Percentiles rank a stretch among this genome's conserved stretches.
These are phyloP conservation scores for Dothiorella sarmentorum DNA, from an alignment of 2,329 filamentous ascomycete genomes.

Conservation along the genomic window DNA sequence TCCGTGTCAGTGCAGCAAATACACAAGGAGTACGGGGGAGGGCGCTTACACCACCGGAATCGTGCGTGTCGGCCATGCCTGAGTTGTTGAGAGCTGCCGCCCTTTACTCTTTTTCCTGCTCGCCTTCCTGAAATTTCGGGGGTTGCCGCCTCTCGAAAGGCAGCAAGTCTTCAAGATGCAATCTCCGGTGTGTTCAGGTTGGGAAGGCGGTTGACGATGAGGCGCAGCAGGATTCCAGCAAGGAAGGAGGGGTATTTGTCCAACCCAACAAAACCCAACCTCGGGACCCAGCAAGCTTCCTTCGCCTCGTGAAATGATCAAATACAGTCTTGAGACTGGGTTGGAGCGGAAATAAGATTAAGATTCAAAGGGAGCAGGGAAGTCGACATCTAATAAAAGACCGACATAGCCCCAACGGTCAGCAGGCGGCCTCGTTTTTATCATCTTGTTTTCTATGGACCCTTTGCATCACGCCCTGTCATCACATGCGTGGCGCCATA, in stretches of 20 bases:
- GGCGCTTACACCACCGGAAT: background rate
- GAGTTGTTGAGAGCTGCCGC: background rate
- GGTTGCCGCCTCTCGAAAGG: no score
- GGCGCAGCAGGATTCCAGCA: background rate
- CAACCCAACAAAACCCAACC: background rate
- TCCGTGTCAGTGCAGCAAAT: background rate
- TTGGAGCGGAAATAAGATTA: background rate
- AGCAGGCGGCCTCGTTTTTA: background rate
- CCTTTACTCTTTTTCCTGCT: background rate
- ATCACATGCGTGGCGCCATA: constrained; percentile 13
- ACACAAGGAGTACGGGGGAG: background rate
- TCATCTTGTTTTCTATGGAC: background rate
- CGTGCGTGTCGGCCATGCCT: background rate
- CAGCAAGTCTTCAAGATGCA: no score
- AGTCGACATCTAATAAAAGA: background rate
- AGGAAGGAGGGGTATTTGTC: background rate
- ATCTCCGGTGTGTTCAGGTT: background rate
- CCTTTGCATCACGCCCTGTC: background rate
- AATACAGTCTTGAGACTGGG: background rate
- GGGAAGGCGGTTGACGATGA: background rate
- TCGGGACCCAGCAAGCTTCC: background rate
- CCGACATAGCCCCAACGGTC: background rate
- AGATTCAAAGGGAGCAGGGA: background rate
- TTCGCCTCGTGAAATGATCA: background rate
- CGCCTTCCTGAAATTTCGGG: no score